Conservation (phyloP, 2,329 filamentous ascomycete genomes). For the Aspergillus ochraceoroseus region DNA sequence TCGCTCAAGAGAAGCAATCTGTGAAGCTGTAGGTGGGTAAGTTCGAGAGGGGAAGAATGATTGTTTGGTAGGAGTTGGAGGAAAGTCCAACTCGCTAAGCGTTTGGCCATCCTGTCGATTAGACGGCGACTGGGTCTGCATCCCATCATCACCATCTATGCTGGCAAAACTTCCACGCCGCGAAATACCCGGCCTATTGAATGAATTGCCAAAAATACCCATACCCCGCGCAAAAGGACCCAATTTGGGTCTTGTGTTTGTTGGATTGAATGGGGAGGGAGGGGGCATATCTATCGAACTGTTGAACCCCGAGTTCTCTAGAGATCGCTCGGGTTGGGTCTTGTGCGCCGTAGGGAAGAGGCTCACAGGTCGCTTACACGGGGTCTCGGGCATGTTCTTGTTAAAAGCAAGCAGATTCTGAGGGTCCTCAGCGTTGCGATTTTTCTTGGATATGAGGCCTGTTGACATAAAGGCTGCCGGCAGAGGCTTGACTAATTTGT, state of each 20-base stretch:
- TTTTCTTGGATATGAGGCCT: slow-evolving; percentile 90
- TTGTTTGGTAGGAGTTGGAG: slow-evolving; percentile 87
- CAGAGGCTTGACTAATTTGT: slow-evolving; percentile 70
- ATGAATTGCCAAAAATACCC: slow-evolving; percentile 58
- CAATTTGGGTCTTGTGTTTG: slow-evolving; percentile 57
- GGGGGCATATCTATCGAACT: slow-evolving; percentile 71
- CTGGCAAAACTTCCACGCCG: slow-evolving; percentile 70
- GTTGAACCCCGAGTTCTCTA: slow-evolving; percentile 58
- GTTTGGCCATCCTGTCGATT: slow-evolving; percentile 53
- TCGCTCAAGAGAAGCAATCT: slow-evolving; percentile 35
- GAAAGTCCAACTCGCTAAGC: slow-evolving; percentile 65
- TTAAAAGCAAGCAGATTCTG: slow-evolving; percentile 48
- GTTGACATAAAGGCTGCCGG: slow-evolving; percentile 90
- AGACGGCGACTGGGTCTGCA: slow-evolving; percentile 54
- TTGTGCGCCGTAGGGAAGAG: slow-evolving; percentile 61
- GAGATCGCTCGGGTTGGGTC: slow-evolving; percentile 53
- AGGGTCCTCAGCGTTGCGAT: slow-evolving; percentile 69
- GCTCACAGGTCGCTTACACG: slow-evolving; percentile 79
- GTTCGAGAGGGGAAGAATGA: slow-evolving; percentile 37
- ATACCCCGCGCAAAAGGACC: slow-evolving; percentile 63
- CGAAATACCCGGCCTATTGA: slow-evolving; percentile 47
- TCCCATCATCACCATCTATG: slow-evolving; percentile 70
- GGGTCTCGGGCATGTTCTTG: slow-evolving; percentile 83
- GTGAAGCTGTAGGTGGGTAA: slow-evolving; percentile 32
- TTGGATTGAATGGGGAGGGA: slow-evolving; percentile 73